Base-by-base conservation (phyloP, 306 rosid genomes). In the Acacia acuminata region DNA sequence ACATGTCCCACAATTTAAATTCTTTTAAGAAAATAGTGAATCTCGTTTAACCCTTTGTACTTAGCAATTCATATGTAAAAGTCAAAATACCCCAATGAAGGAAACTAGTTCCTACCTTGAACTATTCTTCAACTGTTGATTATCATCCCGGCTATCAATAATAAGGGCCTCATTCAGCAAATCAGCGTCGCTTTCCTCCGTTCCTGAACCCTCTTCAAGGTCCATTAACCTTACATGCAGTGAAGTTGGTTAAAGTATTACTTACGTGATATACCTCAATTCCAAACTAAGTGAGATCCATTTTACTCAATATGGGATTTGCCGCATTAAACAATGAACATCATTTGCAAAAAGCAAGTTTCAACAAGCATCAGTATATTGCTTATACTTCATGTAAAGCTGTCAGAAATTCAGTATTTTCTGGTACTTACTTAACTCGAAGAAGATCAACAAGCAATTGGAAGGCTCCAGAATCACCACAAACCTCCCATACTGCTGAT, bases 361-460 rank as follows among this genome's bases (percentile, higher is more conserved):
- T 47, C 72, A 80, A 73, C 66, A 76, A 64, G 82, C 79, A 77
- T 32, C 85, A 58, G 68, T 48, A 27, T 76, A 66, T n/a, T 40
- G 65, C 72, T 53, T 16, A 24, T 34, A 27, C 55, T 38, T 60
- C 60, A n/a, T 50, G 24, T 22, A 51, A 77, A 79, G 48, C 65
- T 53, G 77, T 80, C 50, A 75, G 65, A 19, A 56, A 36, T 34
- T 40, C 25, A 44, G 83, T 73, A 51, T 75, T 55, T 84, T 56
- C 58, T 4, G 55, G 47, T 24, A 79, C 71, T 91, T 86, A 93
- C 98, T 90, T 92, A 74, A 82, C 90, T 51, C 84, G 88, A 82
- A 96, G 97, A 88, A 96, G 99, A 92, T 96, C 97, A 73, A 92
- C 92, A 27, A 96, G 99, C 83, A 94, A 73, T 78, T 96, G 98